Percentiles rank a stretch among this genome's conserved stretches.
Conservation (phyloP, 2,329 filamentous ascomycete genomes). For the Aspergillus thermomutatus region DNA sequence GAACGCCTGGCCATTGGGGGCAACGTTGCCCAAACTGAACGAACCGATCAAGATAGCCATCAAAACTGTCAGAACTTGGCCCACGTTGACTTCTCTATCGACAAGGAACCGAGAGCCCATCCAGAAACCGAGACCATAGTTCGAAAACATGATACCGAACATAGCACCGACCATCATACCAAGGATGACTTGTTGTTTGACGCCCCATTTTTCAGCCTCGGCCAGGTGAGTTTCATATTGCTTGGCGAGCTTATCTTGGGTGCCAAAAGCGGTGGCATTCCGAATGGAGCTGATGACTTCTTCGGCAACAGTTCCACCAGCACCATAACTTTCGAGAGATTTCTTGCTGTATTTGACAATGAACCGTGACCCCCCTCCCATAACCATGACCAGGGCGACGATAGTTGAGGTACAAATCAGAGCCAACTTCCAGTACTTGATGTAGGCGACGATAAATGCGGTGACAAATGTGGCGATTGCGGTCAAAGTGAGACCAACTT, state of each 20-base stretch:
- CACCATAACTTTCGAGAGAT: constrained; percentile 74
- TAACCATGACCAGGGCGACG: constrained; percentile 71
- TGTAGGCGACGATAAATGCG: constrained; percentile 85
- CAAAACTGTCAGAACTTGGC: constrained; percentile 76
- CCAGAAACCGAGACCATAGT: constrained; percentile 87
- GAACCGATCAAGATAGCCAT: constrained; percentile 91
- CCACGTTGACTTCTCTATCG: constrained; percentile 61
- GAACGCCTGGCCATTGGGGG: constrained; percentile 83
- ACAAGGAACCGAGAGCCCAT: constrained; percentile 75
- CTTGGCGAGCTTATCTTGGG: constrained; percentile 82
- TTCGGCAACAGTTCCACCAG: constrained; percentile 83
- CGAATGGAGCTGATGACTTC: constrained; percentile 93
- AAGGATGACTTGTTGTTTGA: constrained; percentile 68
- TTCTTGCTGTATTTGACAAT: constrained; percentile 79
- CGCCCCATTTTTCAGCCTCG: constrained; percentile 71
- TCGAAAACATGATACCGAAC: constrained; percentile 81
- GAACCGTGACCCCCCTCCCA: constrained; percentile 69
- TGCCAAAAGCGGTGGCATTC: constrained; percentile 89
- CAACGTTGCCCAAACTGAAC: constrained; percentile 83
- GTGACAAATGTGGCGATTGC: constrained; percentile 80
- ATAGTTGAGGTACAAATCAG: constrained; percentile 82
- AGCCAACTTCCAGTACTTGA: constrained; percentile 90
- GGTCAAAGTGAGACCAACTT: constrained; percentile 73
- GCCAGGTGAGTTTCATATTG: constrained; percentile 77
- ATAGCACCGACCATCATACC: constrained; percentile 78